Base-by-base conservation (phyloP, 345 rosid genomes). In the Mercurialis annua region DNA sequence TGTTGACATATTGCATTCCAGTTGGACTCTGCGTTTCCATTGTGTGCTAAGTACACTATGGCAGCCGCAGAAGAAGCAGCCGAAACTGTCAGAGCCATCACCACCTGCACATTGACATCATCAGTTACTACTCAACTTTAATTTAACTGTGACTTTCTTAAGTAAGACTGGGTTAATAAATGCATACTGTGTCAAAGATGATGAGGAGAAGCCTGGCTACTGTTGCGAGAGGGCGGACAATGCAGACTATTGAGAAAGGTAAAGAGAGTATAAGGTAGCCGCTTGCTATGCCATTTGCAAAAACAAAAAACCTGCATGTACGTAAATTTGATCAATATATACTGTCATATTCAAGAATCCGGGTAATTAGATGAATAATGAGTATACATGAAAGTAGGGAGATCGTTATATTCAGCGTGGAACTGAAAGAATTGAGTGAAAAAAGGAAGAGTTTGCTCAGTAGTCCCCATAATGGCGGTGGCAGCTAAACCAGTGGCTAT, bases 361-460 rank as follows among this genome's bases (percentile, higher is more conserved):
- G n/a, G 15, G 30, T n/a, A 29, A 6, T 24, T 10, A 38, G 29
- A 1, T 53, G 1, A 53, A 53, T 12, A 21, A 3, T n/a, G 21
- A 59, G 18, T 70, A 10, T 77, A 79, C 91, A 31, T 15, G 67
- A 86, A 83, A 40, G 77, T 49, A 0, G 72, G 74, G n/a, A 87
- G 31, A 59, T 85, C 87, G 36, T 76, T 62, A 42, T 71, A 87
- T 56, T 77, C n/a, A 40, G 86, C 92, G 21, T 80, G 73, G 75
- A 87, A 87, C 77, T 81, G 87, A 62, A 87, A 73, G 82, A 87
- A 85, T 63, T 83, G 92, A 4, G 89, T 87, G 81, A 82, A 78
- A 73, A 85, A 87, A 1, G 92, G 85, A 57, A 87, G 85, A n/a
- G 69, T 73, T 63, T 85, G 52, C 0, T 81, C 75, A 1, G 80